A percentile compares a stretch with the other conserved stretches of the same genome.
Conservation (phyloP, 164 flowering plant genomes). For the Malania oleifera region DNA sequence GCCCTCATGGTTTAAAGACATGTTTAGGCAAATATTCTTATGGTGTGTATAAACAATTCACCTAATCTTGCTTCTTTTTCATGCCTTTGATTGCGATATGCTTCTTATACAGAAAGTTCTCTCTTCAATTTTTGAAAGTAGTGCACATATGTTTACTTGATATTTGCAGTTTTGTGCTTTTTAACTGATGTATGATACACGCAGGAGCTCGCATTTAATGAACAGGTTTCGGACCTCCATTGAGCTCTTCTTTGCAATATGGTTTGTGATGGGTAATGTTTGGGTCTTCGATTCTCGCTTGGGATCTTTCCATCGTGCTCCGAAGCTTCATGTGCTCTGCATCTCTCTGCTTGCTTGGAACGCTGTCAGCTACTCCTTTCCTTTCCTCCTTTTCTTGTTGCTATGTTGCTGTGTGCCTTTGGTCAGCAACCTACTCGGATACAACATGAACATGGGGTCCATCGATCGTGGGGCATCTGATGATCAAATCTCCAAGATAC, state of each 20-base stretch:
- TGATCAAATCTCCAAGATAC: slow-evolving; percentile 64
- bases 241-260: slow-evolving; percentile 92
- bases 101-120: too few relatives aligned
- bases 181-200: background rate
- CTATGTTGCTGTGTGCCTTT: slow-evolving; percentile 83
- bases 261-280: slow-evolving; percentile 99
- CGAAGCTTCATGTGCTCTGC: slow-evolving; percentile 77
- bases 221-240: slow-evolving; percentile 65
- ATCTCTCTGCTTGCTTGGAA: slow-evolving; percentile 81
- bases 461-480: slow-evolving; percentile 71
- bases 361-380: slow-evolving; percentile 88
- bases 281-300: slow-evolving; percentile 89
- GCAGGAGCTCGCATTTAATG: slow-evolving; percentile 55
- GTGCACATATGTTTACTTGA: too few relatives aligned
- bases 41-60: too few relatives aligned
- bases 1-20: too few relatives aligned
- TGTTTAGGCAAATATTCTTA: too few relatives aligned
- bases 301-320: slow-evolving; percentile 58
- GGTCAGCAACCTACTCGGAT: slow-evolving; percentile 68
- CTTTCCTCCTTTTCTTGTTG: slow-evolving; percentile 79
- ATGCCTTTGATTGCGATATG: too few relatives aligned
- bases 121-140: too few relatives aligned
- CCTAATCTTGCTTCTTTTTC: too few relatives aligned
- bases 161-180: too few relatives aligned
- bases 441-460: slow-evolving; percentile 84